These are phyloP conservation scores for Orbilia ellipsospora DNA, from an alignment of 2,329 filamentous ascomycete genomes.

Conservation along the genomic window DNA sequence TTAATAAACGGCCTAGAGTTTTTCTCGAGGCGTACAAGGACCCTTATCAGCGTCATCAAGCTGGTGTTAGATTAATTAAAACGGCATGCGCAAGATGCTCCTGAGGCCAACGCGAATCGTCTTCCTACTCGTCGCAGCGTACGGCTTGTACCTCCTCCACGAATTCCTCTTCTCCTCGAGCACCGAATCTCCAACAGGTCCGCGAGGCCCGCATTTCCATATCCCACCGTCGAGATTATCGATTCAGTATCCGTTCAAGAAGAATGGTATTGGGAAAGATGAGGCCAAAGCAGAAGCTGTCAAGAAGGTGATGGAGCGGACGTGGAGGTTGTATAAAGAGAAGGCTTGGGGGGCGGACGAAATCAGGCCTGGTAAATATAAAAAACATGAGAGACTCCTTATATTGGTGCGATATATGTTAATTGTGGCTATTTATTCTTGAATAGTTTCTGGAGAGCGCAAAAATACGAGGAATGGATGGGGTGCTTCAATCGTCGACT, in stretches of 20 bases:
- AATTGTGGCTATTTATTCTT: background rate
- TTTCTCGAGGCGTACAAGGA: too few species aligned
- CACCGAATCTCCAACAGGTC: too few species aligned
- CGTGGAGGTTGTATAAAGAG: slow-evolving; percentile 78
- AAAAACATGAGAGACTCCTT: background rate
- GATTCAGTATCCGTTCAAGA: slow-evolving; percentile 56
- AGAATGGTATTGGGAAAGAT: slow-evolving; percentile 54
- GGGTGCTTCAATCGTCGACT: slow-evolving; percentile 86
- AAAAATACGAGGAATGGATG: slow-evolving; percentile 74
- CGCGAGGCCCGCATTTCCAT: background rate
- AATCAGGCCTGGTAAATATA: slow-evolving; percentile 68
- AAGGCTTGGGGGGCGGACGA: slow-evolving; percentile 84
- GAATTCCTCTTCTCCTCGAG: slow-evolving; percentile 7
- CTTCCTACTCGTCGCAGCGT: slow-evolving; percentile 6
- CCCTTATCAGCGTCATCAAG: too few species aligned
- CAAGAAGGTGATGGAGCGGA: slow-evolving; percentile 74
- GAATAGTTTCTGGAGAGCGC: slow-evolving; percentile 54
- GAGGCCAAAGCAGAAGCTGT: slow-evolving; percentile 69
- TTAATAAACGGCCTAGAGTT: too few species aligned
- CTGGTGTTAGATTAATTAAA: too few species aligned
- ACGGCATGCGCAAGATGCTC: slow-evolving; percentile 23
- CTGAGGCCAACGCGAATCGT: slow-evolving; percentile 24
- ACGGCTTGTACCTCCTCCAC: slow-evolving; percentile 32
- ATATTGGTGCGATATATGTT: too few species aligned
- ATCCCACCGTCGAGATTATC: slow-evolving; percentile 10